phyloP scores from a whole-genome alignment of 108 stramenopile genomes.

The Cyclotella atomus region DNA sequence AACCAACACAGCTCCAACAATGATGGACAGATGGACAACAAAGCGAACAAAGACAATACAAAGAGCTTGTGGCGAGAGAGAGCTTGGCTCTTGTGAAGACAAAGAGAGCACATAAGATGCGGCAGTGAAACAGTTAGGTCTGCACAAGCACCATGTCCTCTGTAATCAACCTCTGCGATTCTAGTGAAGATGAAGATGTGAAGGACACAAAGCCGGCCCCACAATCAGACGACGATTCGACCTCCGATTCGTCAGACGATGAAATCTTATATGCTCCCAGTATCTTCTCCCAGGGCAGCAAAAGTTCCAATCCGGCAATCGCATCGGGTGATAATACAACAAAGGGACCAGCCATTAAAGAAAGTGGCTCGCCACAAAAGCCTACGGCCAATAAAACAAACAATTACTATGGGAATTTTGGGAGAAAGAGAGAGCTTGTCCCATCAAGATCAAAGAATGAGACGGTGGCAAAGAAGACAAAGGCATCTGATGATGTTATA shows the following conservation, averaged over 20 bases:
- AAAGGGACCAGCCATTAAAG: not conserved
- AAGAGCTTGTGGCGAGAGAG: too few species aligned
- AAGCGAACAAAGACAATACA: too few species aligned
- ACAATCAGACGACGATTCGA: slow-evolving; percentile 7
- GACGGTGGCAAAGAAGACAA: not conserved
- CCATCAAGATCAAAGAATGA: not conserved
- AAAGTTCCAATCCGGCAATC: not conserved
- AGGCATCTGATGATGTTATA: not conserved
- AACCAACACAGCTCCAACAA: too few species aligned
- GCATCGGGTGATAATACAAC: not conserved
- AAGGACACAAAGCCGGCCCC: not conserved
- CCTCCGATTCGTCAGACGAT: slow-evolving; percentile 31
- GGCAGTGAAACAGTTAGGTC: too few species aligned
- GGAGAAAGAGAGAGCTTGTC: not conserved
- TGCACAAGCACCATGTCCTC: too few species aligned
- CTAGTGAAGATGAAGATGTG: slow-evolving; percentile 20
- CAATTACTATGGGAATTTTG: not conserved
- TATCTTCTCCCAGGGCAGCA: slow-evolving; percentile 9
- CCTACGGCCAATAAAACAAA: not conserved
- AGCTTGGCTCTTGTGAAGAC: too few species aligned
- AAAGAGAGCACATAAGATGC: too few species aligned
- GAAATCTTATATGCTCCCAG: not conserved
- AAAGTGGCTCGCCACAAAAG: not conserved
- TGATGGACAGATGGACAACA: too few species aligned
- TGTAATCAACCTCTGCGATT: slow-evolving; percentile 42